A percentile compares a stretch with the other conserved stretches of the same genome.
Evolutionary conservation across 1,139 yeast species (phyloP).

Genomic region (Meyerozyma smithsonii): DNA sequence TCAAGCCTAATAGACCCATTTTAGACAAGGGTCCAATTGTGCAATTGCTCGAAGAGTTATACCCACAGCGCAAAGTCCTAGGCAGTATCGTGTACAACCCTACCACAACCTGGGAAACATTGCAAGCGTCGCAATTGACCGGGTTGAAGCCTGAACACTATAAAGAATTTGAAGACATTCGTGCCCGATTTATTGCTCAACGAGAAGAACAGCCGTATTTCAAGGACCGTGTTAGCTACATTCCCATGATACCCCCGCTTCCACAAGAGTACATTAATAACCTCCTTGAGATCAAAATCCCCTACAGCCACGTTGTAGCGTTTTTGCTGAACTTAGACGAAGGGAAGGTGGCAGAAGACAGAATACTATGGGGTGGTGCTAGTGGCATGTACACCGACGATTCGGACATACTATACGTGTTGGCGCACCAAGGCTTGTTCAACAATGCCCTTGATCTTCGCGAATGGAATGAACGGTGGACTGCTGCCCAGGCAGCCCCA

Average conservation of each 20-base stretch:
- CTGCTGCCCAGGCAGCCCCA: conserved; percentile 3
- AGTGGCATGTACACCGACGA: conserved; percentile 81
- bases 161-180: conserved; percentile 26
- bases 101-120: conserved; percentile 42
- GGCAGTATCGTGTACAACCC: conserved; percentile 64
- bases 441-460: conserved; percentile 22
- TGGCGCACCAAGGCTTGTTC: conserved; percentile 72
- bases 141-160: conserved; percentile 35
- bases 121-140: conserved; percentile 33
- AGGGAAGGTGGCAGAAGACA: conserved; percentile 29
- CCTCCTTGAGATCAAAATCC: conserved; percentile 61
- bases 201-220: conserved; percentile 13
- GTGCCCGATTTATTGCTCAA: conserved; percentile 23
- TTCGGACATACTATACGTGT: conserved; percentile 71
- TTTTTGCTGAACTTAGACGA: conserved; percentile 23
- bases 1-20: conserved; percentile 2
- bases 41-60: conserved; percentile 23
- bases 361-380: conserved; percentile 88
- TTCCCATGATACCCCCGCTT: conserved; percentile 44
- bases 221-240: conserved; percentile 20
- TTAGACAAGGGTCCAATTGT: neutral
- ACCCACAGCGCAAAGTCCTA: conserved; percentile 45
- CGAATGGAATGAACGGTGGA: conserved; percentile 35
- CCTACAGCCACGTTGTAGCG: conserved; percentile 34
- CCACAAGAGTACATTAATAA: conserved; percentile 53